Evolutionary conservation across 352 stramenopile genomes (phyloP).

Genomic region (Globisporangium emineosum): DNA sequence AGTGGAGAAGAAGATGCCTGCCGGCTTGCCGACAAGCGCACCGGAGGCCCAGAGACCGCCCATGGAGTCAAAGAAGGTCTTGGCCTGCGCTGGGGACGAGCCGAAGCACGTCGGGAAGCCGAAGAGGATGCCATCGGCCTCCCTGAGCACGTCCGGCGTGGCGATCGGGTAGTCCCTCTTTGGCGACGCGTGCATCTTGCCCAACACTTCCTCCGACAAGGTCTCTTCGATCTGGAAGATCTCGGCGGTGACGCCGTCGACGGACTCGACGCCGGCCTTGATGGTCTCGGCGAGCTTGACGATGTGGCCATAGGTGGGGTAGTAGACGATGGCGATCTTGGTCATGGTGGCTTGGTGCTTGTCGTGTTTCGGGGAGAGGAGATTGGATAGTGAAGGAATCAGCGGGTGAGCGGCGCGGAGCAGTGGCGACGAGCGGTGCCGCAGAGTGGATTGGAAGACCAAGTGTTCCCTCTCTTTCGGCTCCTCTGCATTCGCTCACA

Average conservation of each 20-base stretch:
- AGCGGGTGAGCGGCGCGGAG: too few relatives aligned
- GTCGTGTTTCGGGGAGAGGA: too few relatives aligned
- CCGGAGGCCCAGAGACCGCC: constrained; percentile 62
- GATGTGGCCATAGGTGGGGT: constrained; percentile 85
- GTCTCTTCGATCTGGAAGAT: constrained; percentile 77
- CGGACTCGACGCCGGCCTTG: constrained; percentile 53
- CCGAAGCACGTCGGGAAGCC: constrained; percentile 84
- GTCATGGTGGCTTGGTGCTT: too few relatives aligned
- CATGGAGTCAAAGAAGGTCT: constrained; percentile 70
- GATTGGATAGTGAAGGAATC: too few relatives aligned
- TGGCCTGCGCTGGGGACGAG: constrained; percentile 67
- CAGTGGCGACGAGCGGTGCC: too few relatives aligned
- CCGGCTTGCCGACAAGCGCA: constrained; percentile 71
- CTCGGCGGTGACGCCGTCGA: constrained; percentile 38
- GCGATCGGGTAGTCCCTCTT: constrained; percentile 63
- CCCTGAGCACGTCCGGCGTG: constrained; percentile 43
- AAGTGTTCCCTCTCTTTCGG: too few relatives aligned
- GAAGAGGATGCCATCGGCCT: constrained; percentile 82
- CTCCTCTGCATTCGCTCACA: too few relatives aligned
- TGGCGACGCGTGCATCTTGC: constrained; percentile 60
- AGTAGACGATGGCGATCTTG: constrained; percentile 78
- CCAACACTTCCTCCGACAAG: constrained; percentile 63
- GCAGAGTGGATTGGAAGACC: too few relatives aligned
- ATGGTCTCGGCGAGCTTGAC: constrained; percentile 57
- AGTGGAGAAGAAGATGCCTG: constrained; percentile 87